Conservation (phyloP, 2,329 filamentous ascomycete species). For the Sporothrix dimorphospora region DNA sequence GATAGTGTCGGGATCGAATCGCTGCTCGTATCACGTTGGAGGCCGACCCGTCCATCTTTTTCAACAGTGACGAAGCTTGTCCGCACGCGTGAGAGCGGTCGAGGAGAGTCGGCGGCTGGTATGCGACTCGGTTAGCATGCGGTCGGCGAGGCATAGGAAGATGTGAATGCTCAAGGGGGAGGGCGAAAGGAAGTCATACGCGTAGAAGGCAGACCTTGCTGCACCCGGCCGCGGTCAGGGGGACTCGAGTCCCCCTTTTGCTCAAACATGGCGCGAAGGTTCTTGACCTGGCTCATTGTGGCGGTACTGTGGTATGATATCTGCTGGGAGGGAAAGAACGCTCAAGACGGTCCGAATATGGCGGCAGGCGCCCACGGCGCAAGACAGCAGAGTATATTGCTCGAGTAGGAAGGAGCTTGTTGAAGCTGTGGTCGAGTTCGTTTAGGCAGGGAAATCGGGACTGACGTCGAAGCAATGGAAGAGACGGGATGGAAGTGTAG, state of each 20-base stretch:
- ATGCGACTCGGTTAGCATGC: not conserved
- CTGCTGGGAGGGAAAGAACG: slow-evolving; percentile 9
- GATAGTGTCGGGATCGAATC: slow-evolving; percentile 47
- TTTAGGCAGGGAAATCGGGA: slow-evolving; percentile 19
- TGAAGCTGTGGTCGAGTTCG: not conserved
- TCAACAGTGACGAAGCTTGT: slow-evolving; percentile 77
- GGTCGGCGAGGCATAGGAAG: not conserved
- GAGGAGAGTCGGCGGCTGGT: slow-evolving; percentile 50
- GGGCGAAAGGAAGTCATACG: slow-evolving; percentile 41
- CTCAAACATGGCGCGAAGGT: slow-evolving; percentile 81
- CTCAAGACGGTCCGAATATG: not conserved
- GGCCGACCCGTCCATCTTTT: slow-evolving; percentile 61
- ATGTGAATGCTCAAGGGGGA: not conserved
- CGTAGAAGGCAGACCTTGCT: slow-evolving; percentile 50
- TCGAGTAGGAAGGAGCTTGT: slow-evolving; percentile 18
- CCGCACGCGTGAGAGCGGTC: slow-evolving; percentile 73
- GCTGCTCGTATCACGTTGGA: slow-evolving; percentile 51
- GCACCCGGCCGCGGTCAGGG: slow-evolving; percentile 67
- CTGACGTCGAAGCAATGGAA: not conserved
- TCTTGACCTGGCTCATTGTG: slow-evolving; percentile 70
- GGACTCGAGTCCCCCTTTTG: slow-evolving; percentile 67
- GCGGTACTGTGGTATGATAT: slow-evolving; percentile 36
- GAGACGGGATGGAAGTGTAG: not conserved
- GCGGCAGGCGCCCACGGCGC: slow-evolving; percentile 31
- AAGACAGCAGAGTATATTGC: not conserved